Evolutionary conservation across 2,329 filamentous ascomycete genomes (phyloP).

Genomic region (Escovopsis sp.): DNA sequence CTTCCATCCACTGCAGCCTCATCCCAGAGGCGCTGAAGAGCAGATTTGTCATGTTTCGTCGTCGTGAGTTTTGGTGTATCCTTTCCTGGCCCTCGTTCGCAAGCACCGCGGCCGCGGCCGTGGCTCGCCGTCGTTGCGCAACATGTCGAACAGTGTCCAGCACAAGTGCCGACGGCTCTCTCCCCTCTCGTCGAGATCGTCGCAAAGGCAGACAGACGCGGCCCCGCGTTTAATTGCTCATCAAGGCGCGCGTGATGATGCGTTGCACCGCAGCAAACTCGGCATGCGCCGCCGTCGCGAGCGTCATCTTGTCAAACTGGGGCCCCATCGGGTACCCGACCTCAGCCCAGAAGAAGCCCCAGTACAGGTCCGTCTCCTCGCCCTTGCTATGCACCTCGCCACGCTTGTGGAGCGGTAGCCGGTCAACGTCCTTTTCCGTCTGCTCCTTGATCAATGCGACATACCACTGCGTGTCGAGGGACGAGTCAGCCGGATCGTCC

Average conservation of each 20-base stretch:
- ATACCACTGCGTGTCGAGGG: slow-evolving; percentile 32
- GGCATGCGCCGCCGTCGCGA: slow-evolving; percentile 26
- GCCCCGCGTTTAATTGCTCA: slow-evolving; percentile 2
- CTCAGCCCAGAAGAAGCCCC: slow-evolving; percentile 38
- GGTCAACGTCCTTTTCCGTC: slow-evolving; percentile 25
- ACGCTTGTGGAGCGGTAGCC: slow-evolving; percentile 26
- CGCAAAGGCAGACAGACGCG: no score
- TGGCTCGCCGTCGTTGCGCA: no score
- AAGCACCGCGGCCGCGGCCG: no score
- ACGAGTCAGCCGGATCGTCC: background rate
- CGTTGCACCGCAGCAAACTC: slow-evolving; percentile 36
- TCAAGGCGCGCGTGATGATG: slow-evolving; percentile 28
- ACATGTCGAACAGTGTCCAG: no score
- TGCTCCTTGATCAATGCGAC: slow-evolving; percentile 38
- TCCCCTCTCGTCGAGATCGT: no score
- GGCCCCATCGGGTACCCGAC: slow-evolving; percentile 24
- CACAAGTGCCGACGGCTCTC: no score
- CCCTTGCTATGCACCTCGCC: slow-evolving; percentile 8
- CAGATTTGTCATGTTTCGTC: no score
- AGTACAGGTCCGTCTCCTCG: slow-evolving; percentile 26
- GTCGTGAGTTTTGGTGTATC: no score
- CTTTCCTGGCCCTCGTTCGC: no score
- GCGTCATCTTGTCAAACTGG: slow-evolving; percentile 31
- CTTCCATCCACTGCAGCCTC: no score
- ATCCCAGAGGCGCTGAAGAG: no score